Evolutionary conservation across 768 basidiomycete species (phyloP).

Genomic region (Leucosporidium yakuticum): DNA sequence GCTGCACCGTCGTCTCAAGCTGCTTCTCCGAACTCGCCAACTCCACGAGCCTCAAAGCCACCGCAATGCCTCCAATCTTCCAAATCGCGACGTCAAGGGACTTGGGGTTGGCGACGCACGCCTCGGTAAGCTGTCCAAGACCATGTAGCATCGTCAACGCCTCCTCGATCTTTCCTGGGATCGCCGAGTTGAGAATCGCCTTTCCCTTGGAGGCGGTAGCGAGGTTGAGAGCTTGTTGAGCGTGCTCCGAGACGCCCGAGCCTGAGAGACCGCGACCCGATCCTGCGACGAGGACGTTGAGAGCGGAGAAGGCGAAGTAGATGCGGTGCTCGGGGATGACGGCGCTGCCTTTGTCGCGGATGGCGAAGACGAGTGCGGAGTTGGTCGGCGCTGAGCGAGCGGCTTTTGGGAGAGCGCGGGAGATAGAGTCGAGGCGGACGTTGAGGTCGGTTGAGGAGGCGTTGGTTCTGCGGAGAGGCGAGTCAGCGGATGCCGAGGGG

Average conservation of each 20-base stretch:
- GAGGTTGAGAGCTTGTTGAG: not conserved
- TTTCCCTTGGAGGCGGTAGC: not conserved
- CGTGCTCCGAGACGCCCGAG: not conserved
- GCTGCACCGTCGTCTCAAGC: conserved; percentile 50
- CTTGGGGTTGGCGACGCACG: conserved; percentile 19
- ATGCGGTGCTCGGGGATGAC: conserved; percentile 15
- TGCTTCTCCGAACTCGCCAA: conserved; percentile 57
- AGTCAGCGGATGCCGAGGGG: not conserved
- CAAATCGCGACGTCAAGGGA: conserved; percentile 70
- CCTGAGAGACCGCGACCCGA: not conserved
- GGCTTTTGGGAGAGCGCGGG: not conserved
- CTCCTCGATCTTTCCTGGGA: conserved; percentile 2
- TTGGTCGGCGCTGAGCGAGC: not conserved
- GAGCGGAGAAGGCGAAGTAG: conserved; percentile 10
- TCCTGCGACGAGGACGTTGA: conserved; percentile 1
- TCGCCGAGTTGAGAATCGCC: conserved; percentile 10
- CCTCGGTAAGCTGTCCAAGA: not conserved
- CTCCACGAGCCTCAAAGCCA: conserved; percentile 67
- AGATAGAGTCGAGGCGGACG: conserved; percentile 3
- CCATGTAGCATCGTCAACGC: conserved; percentile 1
- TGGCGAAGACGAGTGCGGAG: conserved; percentile 7
- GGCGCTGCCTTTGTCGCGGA: conserved; percentile 6
- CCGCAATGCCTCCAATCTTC: conserved; percentile 73
- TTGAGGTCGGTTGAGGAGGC: conserved; percentile 5
- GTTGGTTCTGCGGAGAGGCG: conserved; percentile 1